Evolutionary conservation across 2,329 filamentous ascomycete species (phyloP).

Genomic region (Aspergillus texensis): DNA sequence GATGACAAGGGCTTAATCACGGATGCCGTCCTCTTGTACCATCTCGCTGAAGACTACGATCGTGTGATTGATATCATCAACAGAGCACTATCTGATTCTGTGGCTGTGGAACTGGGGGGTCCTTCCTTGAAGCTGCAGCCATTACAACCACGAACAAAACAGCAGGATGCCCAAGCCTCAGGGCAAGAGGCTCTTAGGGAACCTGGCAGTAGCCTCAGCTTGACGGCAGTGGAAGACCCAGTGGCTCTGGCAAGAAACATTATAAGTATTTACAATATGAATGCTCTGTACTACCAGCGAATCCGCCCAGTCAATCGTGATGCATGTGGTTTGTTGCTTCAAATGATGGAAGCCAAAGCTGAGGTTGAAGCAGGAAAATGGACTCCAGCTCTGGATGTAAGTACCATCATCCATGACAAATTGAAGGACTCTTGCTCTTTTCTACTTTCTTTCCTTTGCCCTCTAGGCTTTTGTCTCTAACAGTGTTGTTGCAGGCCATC

Average conservation of each 20-base stretch:
- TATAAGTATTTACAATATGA: conserved; percentile 62
- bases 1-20: conserved; percentile 93
- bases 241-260: conserved; percentile 65
- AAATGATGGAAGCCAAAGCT: conserved; percentile 63
- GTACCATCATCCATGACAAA: conserved; percentile 24
- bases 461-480: conserved; percentile 9
- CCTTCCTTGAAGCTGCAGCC: conserved; percentile 77
- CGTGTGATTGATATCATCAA: conserved; percentile 90
- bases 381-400: conserved; percentile 66
- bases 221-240: conserved; percentile 70
- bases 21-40: conserved; percentile 91
- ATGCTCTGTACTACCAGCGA: conserved; percentile 62
- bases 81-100: conserved; percentile 83
- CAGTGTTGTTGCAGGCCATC: conserved; percentile 62
- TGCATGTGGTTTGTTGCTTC: conserved; percentile 61
- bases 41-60: conserved; percentile 93
- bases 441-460: background rate
- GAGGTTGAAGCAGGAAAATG: conserved; percentile 62
- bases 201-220: conserved; percentile 54
- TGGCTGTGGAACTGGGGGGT: conserved; percentile 83
- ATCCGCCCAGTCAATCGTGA: conserved; percentile 62
- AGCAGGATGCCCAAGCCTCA: conserved; percentile 33
- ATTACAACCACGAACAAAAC: conserved; percentile 67
- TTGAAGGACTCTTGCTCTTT: no score
- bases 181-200: conserved; percentile 49